Evolutionary conservation across 495 filamentous ascomycete genomes (phyloP), one percentile per base, ranked within the genome.

Genomic region (Aspergillus sparsus): DNA sequence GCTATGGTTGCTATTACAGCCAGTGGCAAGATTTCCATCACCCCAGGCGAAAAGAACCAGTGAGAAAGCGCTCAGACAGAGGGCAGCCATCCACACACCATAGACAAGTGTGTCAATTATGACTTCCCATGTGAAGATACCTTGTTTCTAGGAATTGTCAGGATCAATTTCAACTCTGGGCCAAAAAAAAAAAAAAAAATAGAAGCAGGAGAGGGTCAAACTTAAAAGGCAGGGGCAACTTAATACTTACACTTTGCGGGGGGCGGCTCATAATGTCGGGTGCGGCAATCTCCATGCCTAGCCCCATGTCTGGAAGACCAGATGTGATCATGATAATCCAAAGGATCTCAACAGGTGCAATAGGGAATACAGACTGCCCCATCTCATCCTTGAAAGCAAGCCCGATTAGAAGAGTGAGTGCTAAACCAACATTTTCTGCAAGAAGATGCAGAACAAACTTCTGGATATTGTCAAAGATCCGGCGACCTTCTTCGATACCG

Each of bases 271-370:
- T 84, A 59, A 90, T 83, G 69, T 89, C 86, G 3, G 86, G 76
- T 2, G 83, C 82, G 1, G 87, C 86, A 18, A 76, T 69, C 70
- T 91, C 88, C 76, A 90, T 85, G 32, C 88, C 88, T 12, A 91
- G 75, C 21, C 88, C 88, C 82, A 91, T 89, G 62, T 89, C 88
- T 12, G 88, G 88, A 39, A 89, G 77, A 52, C 84, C 84, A 32
- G 86, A 89, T 1, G 87, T 90, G 49, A 89, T 79, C 85, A 91
- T 90, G 71, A 89, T 90, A 56, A 90, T 84, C 87, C 88, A 90
- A 8, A 91, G 76, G 60, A 90, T 89, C 65, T 91, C 85, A 12
- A 91, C 86, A 0, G 88, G 88, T 0, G 88, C 68, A 27, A 91
- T 80, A 5, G 88, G 88, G 68, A 89, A 91, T 9, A 90, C 88